Conservation (phyloP, 345 rosid genomes). For the Isatis tinctoria region DNA sequence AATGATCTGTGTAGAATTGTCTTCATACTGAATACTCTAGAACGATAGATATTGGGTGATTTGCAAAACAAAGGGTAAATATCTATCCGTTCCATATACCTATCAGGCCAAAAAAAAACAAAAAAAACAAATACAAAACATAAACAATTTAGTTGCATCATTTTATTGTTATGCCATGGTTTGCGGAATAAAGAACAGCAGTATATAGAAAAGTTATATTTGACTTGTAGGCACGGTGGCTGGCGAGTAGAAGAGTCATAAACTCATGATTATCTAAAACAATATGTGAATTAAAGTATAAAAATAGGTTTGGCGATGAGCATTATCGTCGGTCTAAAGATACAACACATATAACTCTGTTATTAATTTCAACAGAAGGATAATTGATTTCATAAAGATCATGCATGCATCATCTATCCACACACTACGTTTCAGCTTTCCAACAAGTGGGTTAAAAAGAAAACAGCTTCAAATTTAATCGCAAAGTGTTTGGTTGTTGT, state of each 20-base stretch:
- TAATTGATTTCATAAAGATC: background rate
- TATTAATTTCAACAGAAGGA: background rate
- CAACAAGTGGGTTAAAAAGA: slow-evolving; percentile 12
- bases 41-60: background rate
- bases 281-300: background rate
- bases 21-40: background rate
- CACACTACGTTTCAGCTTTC: slow-evolving; percentile 1
- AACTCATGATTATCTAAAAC: slow-evolving; percentile 11
- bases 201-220: background rate
- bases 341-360: background rate
- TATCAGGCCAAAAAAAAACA: background rate
- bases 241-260: slow-evolving; percentile 2
- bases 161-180: background rate
- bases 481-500: background rate
- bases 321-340: slow-evolving; percentile 11
- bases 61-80: background rate
- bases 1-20: background rate
- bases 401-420: slow-evolving; percentile 27
- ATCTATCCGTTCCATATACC: background rate
- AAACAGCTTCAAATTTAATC: background rate
- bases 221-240: background rate
- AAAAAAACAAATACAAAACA: background rate
- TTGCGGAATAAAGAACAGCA: background rate
- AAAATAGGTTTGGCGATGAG: background rate
- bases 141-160: background rate